Percentiles rank a stretch among this genome's conserved stretches.
phyloP scores from a whole-genome alignment of 2,329 filamentous ascomycete species.

The Teratosphaeria gauchensis region DNA sequence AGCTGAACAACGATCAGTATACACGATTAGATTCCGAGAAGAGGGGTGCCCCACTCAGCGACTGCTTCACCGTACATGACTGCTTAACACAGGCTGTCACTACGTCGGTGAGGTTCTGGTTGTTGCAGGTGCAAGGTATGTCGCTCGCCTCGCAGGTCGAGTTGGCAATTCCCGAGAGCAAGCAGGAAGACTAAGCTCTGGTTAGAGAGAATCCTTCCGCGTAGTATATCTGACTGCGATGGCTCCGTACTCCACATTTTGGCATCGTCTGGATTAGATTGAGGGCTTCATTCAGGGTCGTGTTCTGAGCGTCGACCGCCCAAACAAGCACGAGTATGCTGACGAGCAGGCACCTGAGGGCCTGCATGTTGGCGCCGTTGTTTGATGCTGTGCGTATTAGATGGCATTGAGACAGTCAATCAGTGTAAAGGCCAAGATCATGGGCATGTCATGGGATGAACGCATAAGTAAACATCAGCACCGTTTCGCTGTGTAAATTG shows the following conservation, averaged over 20 bases:
- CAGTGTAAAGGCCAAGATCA: not conserved
- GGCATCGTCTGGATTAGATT: not conserved
- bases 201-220: not conserved
- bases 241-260: not conserved
- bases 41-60: not conserved
- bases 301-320: not conserved
- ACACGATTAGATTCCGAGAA: not conserved
- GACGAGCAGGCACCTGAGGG: not conserved
- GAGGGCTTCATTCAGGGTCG: not conserved
- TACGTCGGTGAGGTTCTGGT: conserved; percentile 4
- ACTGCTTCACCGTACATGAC: conserved; percentile 2
- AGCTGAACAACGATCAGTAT: not conserved
- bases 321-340: not conserved
- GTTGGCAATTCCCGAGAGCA: not conserved
- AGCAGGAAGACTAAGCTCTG: not conserved
- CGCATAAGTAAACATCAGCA: not conserved
- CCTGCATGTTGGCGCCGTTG: not conserved
- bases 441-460: not conserved
- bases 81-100: conserved; percentile 5
- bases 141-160: conserved; percentile 3
- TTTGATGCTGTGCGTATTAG: not conserved
- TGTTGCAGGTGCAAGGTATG: conserved; percentile 10
- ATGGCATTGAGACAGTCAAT: not conserved
- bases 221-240: not conserved
- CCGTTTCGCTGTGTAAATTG: not conserved